A percentile compares a stretch with the other conserved stretches of the same genome.
Evolutionary conservation across 208 protist genomes (phyloP).

Genomic region (Leishmania aethiopica): DNA sequence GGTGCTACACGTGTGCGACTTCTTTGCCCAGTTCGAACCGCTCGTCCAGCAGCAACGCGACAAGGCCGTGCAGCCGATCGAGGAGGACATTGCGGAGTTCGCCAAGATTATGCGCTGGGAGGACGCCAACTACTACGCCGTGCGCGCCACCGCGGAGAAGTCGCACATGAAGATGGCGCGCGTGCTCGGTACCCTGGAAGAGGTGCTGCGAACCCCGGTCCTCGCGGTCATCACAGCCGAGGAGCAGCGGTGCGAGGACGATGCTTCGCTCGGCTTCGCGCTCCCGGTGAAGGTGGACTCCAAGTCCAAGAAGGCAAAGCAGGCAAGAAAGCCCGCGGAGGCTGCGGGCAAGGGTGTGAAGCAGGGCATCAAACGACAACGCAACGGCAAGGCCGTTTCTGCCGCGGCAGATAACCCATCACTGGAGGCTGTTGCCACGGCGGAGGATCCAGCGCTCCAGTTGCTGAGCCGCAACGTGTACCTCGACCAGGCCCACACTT

Average conservation of each 20-base stretch:
- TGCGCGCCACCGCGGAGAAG: constrained; percentile 95
- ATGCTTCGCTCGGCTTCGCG: constrained; percentile 72
- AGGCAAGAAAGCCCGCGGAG: constrained; percentile 1
- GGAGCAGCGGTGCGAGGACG: constrained; percentile 86
- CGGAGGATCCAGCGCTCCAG: neutral
- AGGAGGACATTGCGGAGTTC: constrained; percentile 90
- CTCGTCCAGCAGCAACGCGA: constrained; percentile 47
- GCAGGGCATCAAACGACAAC: constrained; percentile 25
- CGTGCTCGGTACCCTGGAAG: constrained; percentile 68
- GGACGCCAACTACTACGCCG: constrained; percentile 95
- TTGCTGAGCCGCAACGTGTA: constrained; percentile 11
- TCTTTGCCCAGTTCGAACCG: constrained; percentile 80
- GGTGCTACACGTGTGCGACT: constrained; percentile 78
- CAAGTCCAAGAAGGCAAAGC: constrained; percentile 28
- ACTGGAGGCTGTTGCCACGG: neutral
- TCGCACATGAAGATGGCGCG: constrained; percentile 95
- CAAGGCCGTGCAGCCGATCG: constrained; percentile 62
- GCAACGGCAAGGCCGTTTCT: constrained; percentile 28
- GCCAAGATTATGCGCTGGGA: constrained; percentile 93
- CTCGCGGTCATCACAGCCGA: constrained; percentile 61
- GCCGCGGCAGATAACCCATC: neutral
- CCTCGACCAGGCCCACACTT: constrained; percentile 43
- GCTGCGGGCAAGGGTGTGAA: constrained; percentile 8
- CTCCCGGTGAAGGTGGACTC: constrained; percentile 17
- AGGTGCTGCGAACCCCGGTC: constrained; percentile 73